Evolutionary conservation across 2,329 filamentous ascomycete species (phyloP).

Genomic region (Apiospora koreana): DNA sequence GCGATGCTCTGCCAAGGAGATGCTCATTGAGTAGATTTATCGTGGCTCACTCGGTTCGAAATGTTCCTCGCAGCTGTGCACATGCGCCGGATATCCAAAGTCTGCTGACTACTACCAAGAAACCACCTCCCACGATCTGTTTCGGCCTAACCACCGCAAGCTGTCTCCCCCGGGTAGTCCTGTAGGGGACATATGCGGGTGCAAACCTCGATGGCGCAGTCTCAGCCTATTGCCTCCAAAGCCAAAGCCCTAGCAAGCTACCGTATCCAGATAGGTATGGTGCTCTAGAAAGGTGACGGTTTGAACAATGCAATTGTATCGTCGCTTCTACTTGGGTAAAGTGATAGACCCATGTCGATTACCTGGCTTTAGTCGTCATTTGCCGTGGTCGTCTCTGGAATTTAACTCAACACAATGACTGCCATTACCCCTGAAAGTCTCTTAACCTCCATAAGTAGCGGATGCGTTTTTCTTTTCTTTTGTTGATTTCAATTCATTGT

Average conservation of each 20-base stretch:
- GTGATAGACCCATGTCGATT: not conserved
- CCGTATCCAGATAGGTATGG: no score
- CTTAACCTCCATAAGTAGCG: not conserved
- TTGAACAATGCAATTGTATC: not conserved
- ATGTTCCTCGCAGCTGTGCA: no score
- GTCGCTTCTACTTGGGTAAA: not conserved
- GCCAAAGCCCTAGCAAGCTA: no score
- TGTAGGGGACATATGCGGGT: no score
- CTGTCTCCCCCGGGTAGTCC: no score
- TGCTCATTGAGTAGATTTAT: not conserved
- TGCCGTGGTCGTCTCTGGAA: not conserved
- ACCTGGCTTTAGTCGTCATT: not conserved
- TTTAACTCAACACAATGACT: not conserved
- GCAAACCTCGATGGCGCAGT: no score
- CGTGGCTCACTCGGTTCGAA: not conserved
- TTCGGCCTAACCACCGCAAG: no score
- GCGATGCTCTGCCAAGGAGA: not conserved
- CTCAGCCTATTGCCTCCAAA: no score
- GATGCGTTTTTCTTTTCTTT: not conserved
- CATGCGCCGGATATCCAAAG: no score
- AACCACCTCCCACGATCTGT: no score
- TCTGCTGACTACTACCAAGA: no score
- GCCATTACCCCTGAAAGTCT: not conserved
- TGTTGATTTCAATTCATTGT: not conserved
- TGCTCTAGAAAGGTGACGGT: no score